Evolutionary conservation across 208 protist species (phyloP), one percentile per base, ranked within the genome.

Genomic region (Crithidia expoeki): DNA sequence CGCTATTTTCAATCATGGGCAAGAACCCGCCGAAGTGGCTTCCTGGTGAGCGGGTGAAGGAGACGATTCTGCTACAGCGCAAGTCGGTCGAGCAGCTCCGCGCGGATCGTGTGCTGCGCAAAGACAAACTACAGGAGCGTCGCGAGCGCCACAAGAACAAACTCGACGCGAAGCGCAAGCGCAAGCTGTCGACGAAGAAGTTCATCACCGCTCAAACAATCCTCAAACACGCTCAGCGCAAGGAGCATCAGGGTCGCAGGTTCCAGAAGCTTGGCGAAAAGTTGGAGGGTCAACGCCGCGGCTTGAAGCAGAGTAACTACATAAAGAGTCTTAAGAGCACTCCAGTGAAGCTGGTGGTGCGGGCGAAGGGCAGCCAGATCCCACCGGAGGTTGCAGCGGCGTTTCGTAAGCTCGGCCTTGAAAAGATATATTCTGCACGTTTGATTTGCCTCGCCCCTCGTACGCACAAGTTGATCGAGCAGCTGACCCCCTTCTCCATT

Each of bases 11-110:
- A n/a, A 30, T 25, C 33, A 96, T 96, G 91, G 91, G 88, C 27
- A 94, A 94, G 74, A 81, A 86, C 51, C 91, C 91, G 16, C 91
- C 91, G 23, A 96, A 96, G 71, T 96, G 91, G 91, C 89, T 96
- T 4, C 91, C 91, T 2, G 91, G 91, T 2, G 86, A 94, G 28
- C 91, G 91, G n/a, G 91, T 96, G 76, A 96, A 94, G 84, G 91
- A 96, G 77, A 96, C 91, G 12, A 94, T 96, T 68, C 84, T 96
- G 16, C 79, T 94, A 38, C 91, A 96, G 78, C 91, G 91, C 51
- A 94, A 94, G 72, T 96, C 91, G 23, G 91, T 96, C 4, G 91
- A 96, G 79, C 91, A 94, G 76, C 83, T 96, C 23, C 77, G 85
- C 12, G 91, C 87, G 0, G 91, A 96, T 56, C 88, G 87, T 17